These are phyloP conservation scores for Candida maesae DNA, from an alignment of 805 yeast genomes.

Conservation along the genomic window DNA sequence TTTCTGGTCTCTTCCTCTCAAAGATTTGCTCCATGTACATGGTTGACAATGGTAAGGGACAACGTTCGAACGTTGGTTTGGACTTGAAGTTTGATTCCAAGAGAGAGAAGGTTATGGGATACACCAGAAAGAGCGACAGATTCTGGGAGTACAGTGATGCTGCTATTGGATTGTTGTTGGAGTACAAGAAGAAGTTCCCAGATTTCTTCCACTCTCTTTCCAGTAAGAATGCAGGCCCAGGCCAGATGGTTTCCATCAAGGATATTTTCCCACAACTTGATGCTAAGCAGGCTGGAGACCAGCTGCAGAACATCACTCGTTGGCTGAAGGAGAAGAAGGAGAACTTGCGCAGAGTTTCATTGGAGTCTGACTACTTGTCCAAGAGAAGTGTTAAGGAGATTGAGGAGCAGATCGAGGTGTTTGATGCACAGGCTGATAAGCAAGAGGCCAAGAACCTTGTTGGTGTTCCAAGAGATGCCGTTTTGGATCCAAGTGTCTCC, in stretches of 20 bases:
- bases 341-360: conserved; percentile 57
- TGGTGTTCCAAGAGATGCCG: conserved; percentile 82
- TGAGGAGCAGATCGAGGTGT: conserved; percentile 54
- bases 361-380: conserved; percentile 77
- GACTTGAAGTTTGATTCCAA: conserved; percentile 78
- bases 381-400: conserved; percentile 59
- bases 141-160: conserved; percentile 84
- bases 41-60: conserved; percentile 50
- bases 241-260: conserved; percentile 28
- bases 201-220: conserved; percentile 45
- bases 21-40: conserved; percentile 71
- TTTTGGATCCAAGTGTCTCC: conserved; percentile 72
- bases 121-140: conserved; percentile 57
- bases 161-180: conserved; percentile 62
- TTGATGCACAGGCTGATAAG: conserved; percentile 41
- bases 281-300: conserved; percentile 25
- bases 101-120: conserved; percentile 84
- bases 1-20: conserved; percentile 67
- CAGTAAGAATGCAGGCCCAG: conserved; percentile 24
- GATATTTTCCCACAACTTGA: conserved; percentile 35
- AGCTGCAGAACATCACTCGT: conserved; percentile 28
- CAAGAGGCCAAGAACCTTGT: conserved; percentile 54
- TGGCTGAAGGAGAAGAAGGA: conserved; percentile 51
- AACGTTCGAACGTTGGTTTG: conserved; percentile 68
- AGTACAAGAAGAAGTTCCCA: conserved; percentile 61